These are phyloP conservation scores for Phyllosticta ampelicida DNA, from an alignment of 2,329 filamentous ascomycete species.

Conservation along the genomic window DNA sequence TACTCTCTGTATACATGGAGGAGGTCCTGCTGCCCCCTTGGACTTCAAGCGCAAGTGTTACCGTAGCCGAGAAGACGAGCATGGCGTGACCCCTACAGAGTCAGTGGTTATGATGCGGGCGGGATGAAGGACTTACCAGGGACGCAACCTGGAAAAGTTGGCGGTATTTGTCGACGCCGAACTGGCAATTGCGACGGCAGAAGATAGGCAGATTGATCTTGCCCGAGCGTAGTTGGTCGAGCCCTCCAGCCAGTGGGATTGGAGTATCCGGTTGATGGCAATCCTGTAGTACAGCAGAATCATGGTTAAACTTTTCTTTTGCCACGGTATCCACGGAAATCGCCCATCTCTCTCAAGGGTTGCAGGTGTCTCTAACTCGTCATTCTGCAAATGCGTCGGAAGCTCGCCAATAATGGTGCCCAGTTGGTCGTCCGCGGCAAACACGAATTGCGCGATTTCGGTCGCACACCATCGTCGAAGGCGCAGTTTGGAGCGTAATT, in stretches of 20 bases:
- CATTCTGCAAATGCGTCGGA: conserved; percentile 12
- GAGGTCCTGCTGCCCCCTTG: background rate
- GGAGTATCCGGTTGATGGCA: conserved; percentile 12
- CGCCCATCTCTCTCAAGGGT: conserved; percentile 1
- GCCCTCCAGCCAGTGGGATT: conserved; percentile 13
- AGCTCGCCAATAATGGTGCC: conserved; percentile 12
- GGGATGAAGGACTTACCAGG: conserved; percentile 11
- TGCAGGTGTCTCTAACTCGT: background rate
- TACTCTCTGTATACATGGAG: conserved; percentile 2
- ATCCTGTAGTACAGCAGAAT: conserved; percentile 13
- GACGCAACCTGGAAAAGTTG: conserved; percentile 9
- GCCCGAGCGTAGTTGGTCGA: conserved; percentile 12
- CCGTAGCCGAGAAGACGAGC: conserved; percentile 11
- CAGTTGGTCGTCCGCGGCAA: conserved; percentile 12
- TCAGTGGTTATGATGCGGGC: background rate
- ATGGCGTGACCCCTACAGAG: conserved; percentile 11
- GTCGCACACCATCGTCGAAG: conserved; percentile 11
- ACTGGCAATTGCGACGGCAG: conserved; percentile 8
- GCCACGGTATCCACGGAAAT: conserved; percentile 11
- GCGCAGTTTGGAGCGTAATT: conserved; percentile 12
- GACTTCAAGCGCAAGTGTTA: conserved; percentile 12
- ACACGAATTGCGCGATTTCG: conserved; percentile 12
- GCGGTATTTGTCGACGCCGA: conserved; percentile 7
- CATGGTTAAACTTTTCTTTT: conserved; percentile 12
- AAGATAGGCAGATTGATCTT: conserved; percentile 12